A percentile compares a stretch with the other conserved stretches of the same genome.
Conservation (phyloP, 257 asterid genomes). For the Echites panduratus region DNA sequence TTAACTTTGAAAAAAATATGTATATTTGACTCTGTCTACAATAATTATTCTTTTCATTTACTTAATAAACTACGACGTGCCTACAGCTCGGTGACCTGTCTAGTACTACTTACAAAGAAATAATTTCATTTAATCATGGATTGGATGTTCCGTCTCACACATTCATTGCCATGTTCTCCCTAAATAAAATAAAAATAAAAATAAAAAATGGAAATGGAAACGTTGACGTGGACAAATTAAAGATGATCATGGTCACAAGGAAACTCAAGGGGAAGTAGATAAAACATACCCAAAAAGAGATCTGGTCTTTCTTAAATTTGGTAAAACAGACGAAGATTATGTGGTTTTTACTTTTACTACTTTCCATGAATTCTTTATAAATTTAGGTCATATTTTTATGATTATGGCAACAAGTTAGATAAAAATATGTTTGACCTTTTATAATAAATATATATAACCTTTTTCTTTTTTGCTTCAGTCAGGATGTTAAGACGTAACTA, state of each 20-base stretch:
- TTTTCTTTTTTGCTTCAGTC: not conserved
- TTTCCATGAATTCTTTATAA: not conserved
- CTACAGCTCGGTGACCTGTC: not conserved
- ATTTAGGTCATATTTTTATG: conserved; percentile 8
- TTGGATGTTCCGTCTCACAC: too few species aligned
- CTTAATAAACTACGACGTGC: not conserved
- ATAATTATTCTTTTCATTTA: too few species aligned
- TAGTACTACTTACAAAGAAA: too few species aligned
- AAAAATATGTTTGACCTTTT: conserved; percentile 26
- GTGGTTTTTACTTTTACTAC: not conserved
- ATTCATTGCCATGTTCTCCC: not conserved
- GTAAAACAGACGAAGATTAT: conserved; percentile 15
- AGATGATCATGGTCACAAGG: not conserved
- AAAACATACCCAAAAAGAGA: not conserved
- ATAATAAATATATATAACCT: not conserved
- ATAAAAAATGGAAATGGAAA: not conserved
- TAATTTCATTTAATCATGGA: too few species aligned
- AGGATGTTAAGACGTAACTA: conserved; percentile 11
- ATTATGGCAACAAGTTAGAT: conserved; percentile 20
- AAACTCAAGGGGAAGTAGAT: not conserved
- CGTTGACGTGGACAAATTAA: not conserved
- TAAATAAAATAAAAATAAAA: not conserved
- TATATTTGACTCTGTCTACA: too few species aligned
- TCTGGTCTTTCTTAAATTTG: not conserved
- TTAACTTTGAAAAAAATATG: too few species aligned